Base-by-base conservation (phyloP, 2,329 filamentous ascomycete species). In the Dothideomycetidae sp. region DNA sequence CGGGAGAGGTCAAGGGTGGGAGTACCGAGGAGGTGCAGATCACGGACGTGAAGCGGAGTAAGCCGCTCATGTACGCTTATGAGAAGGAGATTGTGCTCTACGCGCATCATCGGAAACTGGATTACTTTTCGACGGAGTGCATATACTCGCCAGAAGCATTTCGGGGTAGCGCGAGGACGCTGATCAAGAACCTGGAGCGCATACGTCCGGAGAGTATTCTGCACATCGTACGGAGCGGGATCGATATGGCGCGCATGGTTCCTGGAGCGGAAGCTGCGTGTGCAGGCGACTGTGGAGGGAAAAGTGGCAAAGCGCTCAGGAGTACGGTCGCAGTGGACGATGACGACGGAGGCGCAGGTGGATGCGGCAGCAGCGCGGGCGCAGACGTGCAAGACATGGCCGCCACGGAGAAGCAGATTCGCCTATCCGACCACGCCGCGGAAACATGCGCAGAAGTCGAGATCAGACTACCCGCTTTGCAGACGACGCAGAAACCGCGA, bases 41-140 rank as follows among this genome's bases (percentile, higher is more conserved):
- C n/a, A 85, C 81, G 42, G 84, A 92, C 43, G 88, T 94, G 47
- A 92, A 93, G 64, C 73, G 90, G 46, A 93, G 83, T 61, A 98
- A 98, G 61, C 90, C 90, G 10, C 68, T 98, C 31, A 96, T 98
- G 58, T 98, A 96, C 56, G 86, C 88, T 1, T 98, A 96, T 54
- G 90, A 98, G 56, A 98, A 98, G 62, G 90, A 98, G 56, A 98
- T 98, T 48, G 90, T 98, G 12, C 68, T 98, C 4, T 98, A 98
- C 55, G 90, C 90, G 4, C 83, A 96, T 54, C 85, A 98, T 64
- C 93, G 90, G 60, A 86, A 86, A 57, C 68, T 98, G 45, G 86
- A 96, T 55, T 98, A 98, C 61, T 98, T 98, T 61, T 93, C 78
- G 52, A 98, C 90, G 0, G 90, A 98, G 61, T 98, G 90, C 65